These are phyloP conservation scores for Rosa chinensis DNA, from an alignment of 306 rosid species.

Conservation along the genomic window DNA sequence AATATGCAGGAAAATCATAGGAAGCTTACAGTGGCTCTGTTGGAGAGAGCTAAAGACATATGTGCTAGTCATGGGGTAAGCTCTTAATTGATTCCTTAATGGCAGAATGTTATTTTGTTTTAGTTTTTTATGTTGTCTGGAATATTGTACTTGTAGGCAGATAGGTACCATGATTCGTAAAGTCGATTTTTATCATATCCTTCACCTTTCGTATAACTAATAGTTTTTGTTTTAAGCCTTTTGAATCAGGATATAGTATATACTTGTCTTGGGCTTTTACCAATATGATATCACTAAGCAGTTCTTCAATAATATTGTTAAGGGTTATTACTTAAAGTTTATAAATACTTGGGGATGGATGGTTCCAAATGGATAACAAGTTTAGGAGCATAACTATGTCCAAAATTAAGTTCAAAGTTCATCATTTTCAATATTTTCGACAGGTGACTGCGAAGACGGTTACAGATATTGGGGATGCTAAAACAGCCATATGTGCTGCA, in stretches of 20 bases:
- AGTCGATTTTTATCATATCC: neutral
- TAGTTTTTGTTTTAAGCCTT: neutral
- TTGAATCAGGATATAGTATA: neutral
- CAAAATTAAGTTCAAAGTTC: neutral
- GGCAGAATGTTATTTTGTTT: neutral
- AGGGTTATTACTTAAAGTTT: neutral
- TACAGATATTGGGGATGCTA: slow-evolving; percentile 48
- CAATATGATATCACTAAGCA: neutral
- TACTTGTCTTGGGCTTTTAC: neutral
- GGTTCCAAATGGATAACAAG: neutral
- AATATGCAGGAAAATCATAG: slow-evolving; percentile 38
- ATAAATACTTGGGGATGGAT: neutral
- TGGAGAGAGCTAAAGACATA: slow-evolving; percentile 49
- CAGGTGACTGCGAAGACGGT: slow-evolving; percentile 40
- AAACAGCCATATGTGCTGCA: slow-evolving; percentile 39
- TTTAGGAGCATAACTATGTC: neutral
- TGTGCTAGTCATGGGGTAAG: slow-evolving; percentile 50
- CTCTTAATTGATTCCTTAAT: neutral
- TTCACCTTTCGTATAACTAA: neutral
- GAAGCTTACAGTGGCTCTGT: slow-evolving; percentile 35
- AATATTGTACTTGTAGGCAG: neutral
- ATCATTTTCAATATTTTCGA: neutral
- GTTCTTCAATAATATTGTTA: neutral
- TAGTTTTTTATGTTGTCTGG: neutral
- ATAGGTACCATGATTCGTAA: neutral